phyloP scores from a whole-genome alignment of 2,329 filamentous ascomycete species.

The Claviceps maximensis region DNA sequence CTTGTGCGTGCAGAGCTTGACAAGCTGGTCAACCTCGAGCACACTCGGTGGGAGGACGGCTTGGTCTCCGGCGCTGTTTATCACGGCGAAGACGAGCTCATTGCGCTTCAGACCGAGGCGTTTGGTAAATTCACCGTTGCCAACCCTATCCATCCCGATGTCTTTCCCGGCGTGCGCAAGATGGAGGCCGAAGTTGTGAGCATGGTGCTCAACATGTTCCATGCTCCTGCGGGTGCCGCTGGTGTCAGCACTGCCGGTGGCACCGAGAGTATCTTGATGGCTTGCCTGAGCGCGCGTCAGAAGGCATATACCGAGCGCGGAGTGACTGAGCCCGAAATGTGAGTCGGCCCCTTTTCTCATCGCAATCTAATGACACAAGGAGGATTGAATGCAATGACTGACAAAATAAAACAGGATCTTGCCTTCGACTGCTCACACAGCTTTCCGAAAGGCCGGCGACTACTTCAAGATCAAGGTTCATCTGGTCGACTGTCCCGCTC shows the following conservation, averaged over 20 bases:
- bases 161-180: slow-evolving; percentile 94
- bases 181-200: slow-evolving; percentile 98
- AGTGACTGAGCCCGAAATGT: slow-evolving; percentile 91
- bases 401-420: slow-evolving; percentile 52
- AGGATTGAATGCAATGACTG: neutral
- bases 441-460: slow-evolving; percentile 85
- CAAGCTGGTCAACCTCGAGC: slow-evolving; percentile 71
- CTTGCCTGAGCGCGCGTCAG: slow-evolving; percentile 77
- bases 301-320: slow-evolving; percentile 77
- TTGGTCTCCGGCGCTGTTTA: slow-evolving; percentile 92
- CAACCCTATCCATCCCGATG: slow-evolving; percentile 95
- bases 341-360: slow-evolving; percentile 18
- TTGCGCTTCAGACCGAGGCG: slow-evolving; percentile 79
- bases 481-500: slow-evolving; percentile 73
- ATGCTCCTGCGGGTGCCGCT: slow-evolving; percentile 71
- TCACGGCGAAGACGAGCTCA: slow-evolving; percentile 72
- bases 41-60: slow-evolving; percentile 94
- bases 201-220: slow-evolving; percentile 86
- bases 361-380: neutral
- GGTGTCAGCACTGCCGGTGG: slow-evolving; percentile 87
- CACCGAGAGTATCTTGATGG: slow-evolving; percentile 95
- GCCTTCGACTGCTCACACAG: slow-evolving; percentile 86
- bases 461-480: slow-evolving; percentile 98
- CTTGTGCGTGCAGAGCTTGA: slow-evolving; percentile 68
- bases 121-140: slow-evolving; percentile 90